Base-by-base conservation (phyloP, 2,329 filamentous ascomycete species). In the Alternaria metachromatica region DNA sequence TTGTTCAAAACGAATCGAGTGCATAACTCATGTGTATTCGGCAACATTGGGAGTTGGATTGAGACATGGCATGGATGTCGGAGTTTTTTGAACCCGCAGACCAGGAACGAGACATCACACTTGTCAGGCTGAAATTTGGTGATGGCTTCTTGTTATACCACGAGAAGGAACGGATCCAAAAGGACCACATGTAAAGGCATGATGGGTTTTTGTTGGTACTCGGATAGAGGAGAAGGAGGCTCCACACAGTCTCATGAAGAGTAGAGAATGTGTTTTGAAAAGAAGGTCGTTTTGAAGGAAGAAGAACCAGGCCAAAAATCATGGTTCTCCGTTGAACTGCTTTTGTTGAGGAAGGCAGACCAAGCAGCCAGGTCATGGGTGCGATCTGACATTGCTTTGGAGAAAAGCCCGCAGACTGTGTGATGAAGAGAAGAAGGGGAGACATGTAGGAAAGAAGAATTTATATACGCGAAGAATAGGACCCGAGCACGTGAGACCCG, bases 371-470 rank as follows among this genome's bases (percentile, higher is more conserved):
- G n/a, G n/a, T n/a, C n/a, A n/a, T n/a, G n/a, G n/a, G n/a, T n/a
- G n/a, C n/a, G n/a, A n/a, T n/a, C n/a, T n/a, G n/a, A n/a, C n/a
- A n/a, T n/a, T n/a, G n/a, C n/a, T n/a, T 46, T 46, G 21, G 21
- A 25, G 1, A 46, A 1, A 9, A 13, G 11, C 4, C 9, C 6
- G 9, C n/a, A 21, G 18, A 8, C 6, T 18, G 6, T 11, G 21
- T 49, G n/a, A 5, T 28, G 7, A 49, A 26, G 10, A 49, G 25
- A 12, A 20, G 10, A 49, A 28, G 15, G 20, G 25, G 8, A 8
- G 11, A 13, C 11, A 28, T 8, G 25, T 1, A 20, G 25, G 1
- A 11, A 21, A 1, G n/a, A 20, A 0, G 4, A 4, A 0, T 28
- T 49, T 13, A 50, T 30, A 20, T 50, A 30, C 25, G 10, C 23